Percentiles rank a stretch among this genome's conserved stretches.
Evolutionary conservation across 495 filamentous ascomycete species (phyloP).

Genomic region (Penicillium verhagenii): DNA sequence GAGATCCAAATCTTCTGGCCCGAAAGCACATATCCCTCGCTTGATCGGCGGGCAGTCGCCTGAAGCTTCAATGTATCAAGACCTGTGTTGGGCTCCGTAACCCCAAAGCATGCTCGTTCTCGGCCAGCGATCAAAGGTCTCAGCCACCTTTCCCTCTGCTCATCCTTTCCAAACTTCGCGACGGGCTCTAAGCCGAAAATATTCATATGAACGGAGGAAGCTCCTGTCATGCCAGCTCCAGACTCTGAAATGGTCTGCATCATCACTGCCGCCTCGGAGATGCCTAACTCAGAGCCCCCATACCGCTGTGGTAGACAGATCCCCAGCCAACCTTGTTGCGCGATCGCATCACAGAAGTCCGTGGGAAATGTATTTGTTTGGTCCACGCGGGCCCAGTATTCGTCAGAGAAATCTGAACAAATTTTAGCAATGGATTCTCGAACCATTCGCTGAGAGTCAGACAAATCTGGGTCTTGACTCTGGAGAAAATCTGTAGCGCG

Average conservation of each 20-base stretch:
- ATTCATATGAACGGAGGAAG: conserved; percentile 71
- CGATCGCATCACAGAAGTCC: conserved; percentile 66
- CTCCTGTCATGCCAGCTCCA: conserved; percentile 72
- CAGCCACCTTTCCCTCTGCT: conserved; percentile 58
- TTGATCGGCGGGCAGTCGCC: conserved; percentile 51
- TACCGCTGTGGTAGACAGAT: conserved; percentile 69
- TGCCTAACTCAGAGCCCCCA: conserved; percentile 59
- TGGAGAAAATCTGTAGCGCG: conserved; percentile 21
- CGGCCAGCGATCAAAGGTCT: conserved; percentile 61
- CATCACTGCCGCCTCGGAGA: conserved; percentile 79
- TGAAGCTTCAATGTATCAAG: conserved; percentile 67
- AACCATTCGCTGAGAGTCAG: conserved; percentile 56
- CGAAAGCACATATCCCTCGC: conserved; percentile 55
- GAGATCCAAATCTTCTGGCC: conserved; percentile 85
- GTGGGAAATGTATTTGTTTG: conserved; percentile 11
- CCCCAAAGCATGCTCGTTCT: conserved; percentile 64
- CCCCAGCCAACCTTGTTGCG: conserved; percentile 73
- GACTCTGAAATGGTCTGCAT: conserved; percentile 75
- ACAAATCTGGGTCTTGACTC: conserved; percentile 13
- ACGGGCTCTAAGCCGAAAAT: conserved; percentile 76
- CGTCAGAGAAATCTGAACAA: conserved; percentile 57
- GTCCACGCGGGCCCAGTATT: conserved; percentile 55
- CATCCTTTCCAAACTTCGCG: conserved; percentile 60
- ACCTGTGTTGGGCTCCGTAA: conserved; percentile 64
- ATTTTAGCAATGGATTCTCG: conserved; percentile 66